Evolutionary conservation across 352 stramenopile genomes (phyloP).

Genomic region (Heterotrichella gracilis): DNA sequence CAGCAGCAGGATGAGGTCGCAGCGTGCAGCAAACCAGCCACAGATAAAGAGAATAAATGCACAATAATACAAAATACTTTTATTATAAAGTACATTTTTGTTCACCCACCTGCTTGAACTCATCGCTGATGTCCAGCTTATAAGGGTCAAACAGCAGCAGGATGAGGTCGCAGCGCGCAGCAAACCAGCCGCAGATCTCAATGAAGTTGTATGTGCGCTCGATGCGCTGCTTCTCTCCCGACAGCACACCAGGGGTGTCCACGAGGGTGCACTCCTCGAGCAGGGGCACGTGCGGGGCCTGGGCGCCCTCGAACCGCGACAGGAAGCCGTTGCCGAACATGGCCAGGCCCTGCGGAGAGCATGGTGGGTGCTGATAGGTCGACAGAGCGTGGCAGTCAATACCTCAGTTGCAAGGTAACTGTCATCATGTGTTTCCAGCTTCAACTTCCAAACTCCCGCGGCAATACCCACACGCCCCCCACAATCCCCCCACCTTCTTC

Average conservation of each 20-base stretch:
- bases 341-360: constrained; percentile 22
- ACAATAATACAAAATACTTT: no score
- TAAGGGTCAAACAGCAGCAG: constrained; percentile 95
- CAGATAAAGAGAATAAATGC: no score
- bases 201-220: constrained; percentile 80
- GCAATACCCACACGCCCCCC: no score
- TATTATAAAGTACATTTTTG: no score
- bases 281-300: constrained; percentile 57
- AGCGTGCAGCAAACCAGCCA: constrained; percentile 60
- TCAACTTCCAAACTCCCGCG: no score
- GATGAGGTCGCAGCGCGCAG: constrained; percentile 70
- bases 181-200: constrained; percentile 48
- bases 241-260: constrained; percentile 87
- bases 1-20: constrained; percentile 84
- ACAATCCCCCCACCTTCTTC: no score
- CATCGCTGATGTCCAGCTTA: constrained; percentile 95
- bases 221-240: constrained; percentile 81
- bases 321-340: constrained; percentile 90
- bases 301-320: constrained; percentile 76
- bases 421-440: no score
- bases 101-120: constrained; percentile 88
- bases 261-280: constrained; percentile 77
- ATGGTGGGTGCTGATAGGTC: no score
- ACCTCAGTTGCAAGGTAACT: no score
- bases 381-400: no score